Conservation (phyloP, 1,139 yeast genomes). For the Barnettozyma hawaiiensis region DNA sequence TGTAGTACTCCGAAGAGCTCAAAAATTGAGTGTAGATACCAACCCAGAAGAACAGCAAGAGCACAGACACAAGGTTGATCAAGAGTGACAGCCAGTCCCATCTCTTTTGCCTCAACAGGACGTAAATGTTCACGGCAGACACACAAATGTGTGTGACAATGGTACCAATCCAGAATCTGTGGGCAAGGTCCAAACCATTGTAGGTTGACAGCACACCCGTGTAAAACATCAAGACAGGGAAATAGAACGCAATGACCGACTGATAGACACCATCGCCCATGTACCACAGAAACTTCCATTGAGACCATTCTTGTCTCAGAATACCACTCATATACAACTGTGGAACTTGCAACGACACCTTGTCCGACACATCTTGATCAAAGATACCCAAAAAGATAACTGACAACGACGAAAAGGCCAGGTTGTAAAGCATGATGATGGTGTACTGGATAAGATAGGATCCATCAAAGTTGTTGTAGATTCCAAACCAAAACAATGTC, state of each 20-base stretch:
- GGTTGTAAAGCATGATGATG: slow-evolving; percentile 83
- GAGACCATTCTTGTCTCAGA: slow-evolving; percentile 73
- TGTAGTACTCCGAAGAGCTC: slow-evolving; percentile 64
- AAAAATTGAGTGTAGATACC: slow-evolving; percentile 75
- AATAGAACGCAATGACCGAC: slow-evolving; percentile 77
- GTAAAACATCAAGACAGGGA: slow-evolving; percentile 70
- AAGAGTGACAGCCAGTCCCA: slow-evolving; percentile 89
- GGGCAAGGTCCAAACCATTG: slow-evolving; percentile 68
- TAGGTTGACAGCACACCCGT: slow-evolving; percentile 49
- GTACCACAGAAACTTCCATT: slow-evolving; percentile 73
- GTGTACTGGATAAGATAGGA: slow-evolving; percentile 90
- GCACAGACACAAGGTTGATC: slow-evolving; percentile 56
- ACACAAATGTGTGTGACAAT: slow-evolving; percentile 76
- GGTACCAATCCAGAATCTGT: slow-evolving; percentile 82
- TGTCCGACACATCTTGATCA: slow-evolving; percentile 89
- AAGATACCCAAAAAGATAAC: slow-evolving; percentile 84
- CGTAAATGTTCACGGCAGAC: slow-evolving; percentile 72
- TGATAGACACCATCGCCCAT: slow-evolving; percentile 87
- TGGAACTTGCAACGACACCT: slow-evolving; percentile 81
- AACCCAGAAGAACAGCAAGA: slow-evolving; percentile 79
- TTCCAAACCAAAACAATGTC: slow-evolving; percentile 91
- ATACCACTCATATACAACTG: slow-evolving; percentile 86
- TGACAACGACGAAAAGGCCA: slow-evolving; percentile 93
- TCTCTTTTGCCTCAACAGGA: slow-evolving; percentile 75
- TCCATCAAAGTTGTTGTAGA: slow-evolving; percentile 82